Evolutionary conservation across 1,139 yeast species (phyloP).

Genomic region (Suhomyces wounanorum): DNA sequence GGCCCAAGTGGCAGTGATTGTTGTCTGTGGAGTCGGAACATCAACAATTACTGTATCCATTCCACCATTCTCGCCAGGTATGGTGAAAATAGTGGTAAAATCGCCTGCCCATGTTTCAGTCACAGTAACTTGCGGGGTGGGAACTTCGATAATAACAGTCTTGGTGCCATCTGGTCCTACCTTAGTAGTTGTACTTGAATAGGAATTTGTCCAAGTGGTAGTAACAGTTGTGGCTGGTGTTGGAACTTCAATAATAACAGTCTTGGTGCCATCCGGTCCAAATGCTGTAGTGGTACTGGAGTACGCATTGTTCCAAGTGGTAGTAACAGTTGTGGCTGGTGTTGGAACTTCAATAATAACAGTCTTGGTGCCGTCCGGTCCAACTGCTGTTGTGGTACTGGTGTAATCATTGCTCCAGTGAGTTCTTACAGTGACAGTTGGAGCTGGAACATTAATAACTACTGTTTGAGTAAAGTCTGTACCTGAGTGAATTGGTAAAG

Average conservation of each 20-base stretch:
- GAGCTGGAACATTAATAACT: too few species aligned
- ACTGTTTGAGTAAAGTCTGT: too few species aligned
- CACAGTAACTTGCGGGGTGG: too few species aligned
- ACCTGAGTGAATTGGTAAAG: too few species aligned
- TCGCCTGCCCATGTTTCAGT: too few species aligned
- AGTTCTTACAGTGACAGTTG: too few species aligned
- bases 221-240: not conserved
- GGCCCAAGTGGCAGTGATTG: not conserved
- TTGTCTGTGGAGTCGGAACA: not conserved
- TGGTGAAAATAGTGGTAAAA: not conserved
- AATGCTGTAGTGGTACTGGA: not conserved
- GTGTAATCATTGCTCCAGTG: too few species aligned
- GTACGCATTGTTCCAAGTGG: not conserved
- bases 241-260: not conserved
- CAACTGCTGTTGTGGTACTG: not conserved
- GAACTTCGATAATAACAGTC: not conserved
- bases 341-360: not conserved
- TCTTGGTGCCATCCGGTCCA: not conserved
- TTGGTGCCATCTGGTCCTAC: not conserved
- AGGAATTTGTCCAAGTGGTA: not conserved
- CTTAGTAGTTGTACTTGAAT: not conserved
- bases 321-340: not conserved
- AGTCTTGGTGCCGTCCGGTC: not conserved
- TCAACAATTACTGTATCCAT: not conserved
- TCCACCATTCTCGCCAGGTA: not conserved